Percentiles rank a stretch among this genome's conserved stretches.
Evolutionary conservation across 495 filamentous ascomycete species (phyloP).

Genomic region (Penicillium paxilli): DNA sequence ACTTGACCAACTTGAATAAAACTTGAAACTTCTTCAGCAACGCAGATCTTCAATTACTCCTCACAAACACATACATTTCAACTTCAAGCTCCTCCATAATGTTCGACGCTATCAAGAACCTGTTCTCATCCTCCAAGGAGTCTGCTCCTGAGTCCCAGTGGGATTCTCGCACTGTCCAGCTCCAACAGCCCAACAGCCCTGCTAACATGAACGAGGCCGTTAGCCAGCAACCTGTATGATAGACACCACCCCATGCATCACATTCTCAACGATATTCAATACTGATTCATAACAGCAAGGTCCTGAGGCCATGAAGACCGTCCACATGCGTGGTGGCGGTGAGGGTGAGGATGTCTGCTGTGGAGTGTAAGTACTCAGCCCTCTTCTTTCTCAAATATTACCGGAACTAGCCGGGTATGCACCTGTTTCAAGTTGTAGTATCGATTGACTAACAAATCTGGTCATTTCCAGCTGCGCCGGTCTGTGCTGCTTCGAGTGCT

Average conservation of each 20-base stretch:
- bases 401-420: background rate
- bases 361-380: conserved; percentile 7
- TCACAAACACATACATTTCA: background rate
- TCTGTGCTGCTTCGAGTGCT: conserved; percentile 14
- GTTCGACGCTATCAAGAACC: background rate
- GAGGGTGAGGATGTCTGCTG: conserved; percentile 10
- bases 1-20: too few relatives aligned
- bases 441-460: background rate
- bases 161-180: background rate
- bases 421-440: background rate
- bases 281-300: background rate
- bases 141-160: background rate
- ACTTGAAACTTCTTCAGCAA: too few relatives aligned
- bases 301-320: conserved; percentile 2
- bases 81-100: background rate
- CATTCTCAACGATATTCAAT: too few relatives aligned
- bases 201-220: background rate
- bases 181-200: background rate
- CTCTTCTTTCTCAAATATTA: background rate
- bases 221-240: background rate
- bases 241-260: too few relatives aligned
- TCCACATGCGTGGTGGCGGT: conserved; percentile 13
- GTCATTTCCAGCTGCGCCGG: conserved; percentile 8
- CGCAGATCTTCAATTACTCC: too few relatives aligned
- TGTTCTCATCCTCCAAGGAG: background rate